Base-by-base conservation (phyloP, 2,329 filamentous ascomycete genomes). In the Bretziella fagacearum region DNA sequence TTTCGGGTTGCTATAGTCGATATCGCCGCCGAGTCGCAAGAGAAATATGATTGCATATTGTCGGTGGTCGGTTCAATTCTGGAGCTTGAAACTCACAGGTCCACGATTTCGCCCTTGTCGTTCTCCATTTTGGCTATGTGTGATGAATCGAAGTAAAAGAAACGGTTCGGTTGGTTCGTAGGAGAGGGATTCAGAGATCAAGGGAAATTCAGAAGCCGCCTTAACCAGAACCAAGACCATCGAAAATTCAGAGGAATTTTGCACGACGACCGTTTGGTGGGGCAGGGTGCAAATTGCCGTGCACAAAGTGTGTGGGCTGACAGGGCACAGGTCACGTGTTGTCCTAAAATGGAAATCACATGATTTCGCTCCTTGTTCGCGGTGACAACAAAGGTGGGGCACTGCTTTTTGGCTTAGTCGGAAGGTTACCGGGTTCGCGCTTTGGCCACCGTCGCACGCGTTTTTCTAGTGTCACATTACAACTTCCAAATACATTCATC, bases 41-140 rank as follows among this genome's bases (percentile, higher is more conserved):
- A 41, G 37, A 47, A 22, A 41, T 27, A 41, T 36, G 29, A 15
- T 41, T 29, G 37, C 37, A 47, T 37, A 17, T 27, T 18, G 27
- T 47, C 45, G 45, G 15, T 30, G 22, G 17, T 39, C 35, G 6
- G n/a, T n/a, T 17, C 17, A 39, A 5, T 17, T 39, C 35, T 5
- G 3, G 20, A 20, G 4, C 6, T 11, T 22, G 30, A 51, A 57
- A 70, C 81, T 70, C 80, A 94, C 85, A 94, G 86, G 74, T 96
- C 89, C 69, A 96, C 91, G 73, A 95, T 87, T 72, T 96, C 86
- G 74, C 89, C 89, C 74, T 86, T 86, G 77, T 96, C 91, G 86
- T 98, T 98, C 79, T 98, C 91, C 91, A 96, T 98, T 71, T 77
- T 87, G 64, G 62, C 68, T 63, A 45, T 48, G 36, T 51, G 49